These are phyloP conservation scores for Stephania japonica DNA, from an alignment of 164 flowering plant genomes.

Conservation along the genomic window DNA sequence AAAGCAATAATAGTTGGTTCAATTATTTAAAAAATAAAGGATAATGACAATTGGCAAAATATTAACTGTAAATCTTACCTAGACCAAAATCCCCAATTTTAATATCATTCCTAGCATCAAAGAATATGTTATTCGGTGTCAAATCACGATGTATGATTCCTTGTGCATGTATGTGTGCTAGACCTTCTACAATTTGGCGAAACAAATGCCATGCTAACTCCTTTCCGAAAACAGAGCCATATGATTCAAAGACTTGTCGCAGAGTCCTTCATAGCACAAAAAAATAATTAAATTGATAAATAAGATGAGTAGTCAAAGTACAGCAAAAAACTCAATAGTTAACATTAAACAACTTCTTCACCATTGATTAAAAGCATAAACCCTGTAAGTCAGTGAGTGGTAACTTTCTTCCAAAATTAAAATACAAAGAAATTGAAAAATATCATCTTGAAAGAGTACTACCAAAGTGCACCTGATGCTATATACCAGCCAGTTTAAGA, in stretches of 20 bases:
- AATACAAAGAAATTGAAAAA: too few species aligned
- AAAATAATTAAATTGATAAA: not conserved
- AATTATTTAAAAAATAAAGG: not conserved
- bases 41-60: not conserved
- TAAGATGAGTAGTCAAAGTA: not conserved
- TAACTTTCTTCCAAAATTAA: too few species aligned
- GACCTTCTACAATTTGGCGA: constrained; percentile 96
- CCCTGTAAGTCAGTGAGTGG: too few species aligned
- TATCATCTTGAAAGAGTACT: too few species aligned
- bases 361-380: too few species aligned
- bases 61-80: constrained; percentile 43
- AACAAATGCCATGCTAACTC: constrained; percentile 80
- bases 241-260: constrained; percentile 73
- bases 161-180: constrained; percentile 94
- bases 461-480: too few species aligned
- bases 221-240: constrained; percentile 56
- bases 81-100: constrained; percentile 99
- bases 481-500: too few species aligned
- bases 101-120: constrained; percentile 91
- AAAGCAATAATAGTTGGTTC: not conserved
- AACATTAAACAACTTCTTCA: too few species aligned
- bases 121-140: constrained; percentile 91
- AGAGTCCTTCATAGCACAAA: constrained; percentile 54
- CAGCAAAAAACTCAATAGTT: too few species aligned
- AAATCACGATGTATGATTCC: constrained; percentile 96